Evolutionary conservation across 2,329 filamentous ascomycete species (phyloP), one percentile per base, ranked within the genome.

Genomic region (Penicillium brevicompactum): DNA sequence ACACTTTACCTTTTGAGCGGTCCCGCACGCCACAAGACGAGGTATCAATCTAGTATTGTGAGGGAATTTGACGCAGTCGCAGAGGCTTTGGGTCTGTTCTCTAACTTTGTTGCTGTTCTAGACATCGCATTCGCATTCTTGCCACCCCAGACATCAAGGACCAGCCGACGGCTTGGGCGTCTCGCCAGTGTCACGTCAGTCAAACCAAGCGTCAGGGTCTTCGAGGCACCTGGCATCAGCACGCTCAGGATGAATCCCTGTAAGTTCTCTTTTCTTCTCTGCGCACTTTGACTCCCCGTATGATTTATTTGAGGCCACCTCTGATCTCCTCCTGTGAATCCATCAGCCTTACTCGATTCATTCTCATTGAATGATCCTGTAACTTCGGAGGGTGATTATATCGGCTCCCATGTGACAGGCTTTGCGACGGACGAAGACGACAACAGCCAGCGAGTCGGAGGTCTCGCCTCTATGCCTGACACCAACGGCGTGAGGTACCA

Each of bases 401-500:
- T 72, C 55, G 67, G 63, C 49, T 60, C 67, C 31, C 73, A 74
- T 60, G 57, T 70, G 58, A 65, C 70, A 51, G 65, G 67, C 34
- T 74, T 72, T 59, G 54, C 70, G 58, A 54, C 70, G 57, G 73
- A 74, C 41, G 71, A 72, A 63, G 76, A 80, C 64, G 80, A 82
- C 65, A 75, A 75, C 60, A 73, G 76, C 68, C 78, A 80, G 65
- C 80, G 80, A 73, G 79, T 82, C 70, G 76, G 75, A 65, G 67
- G 72, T 56, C 72, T 82, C 65, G 73, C 74, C 65, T 71, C 76
- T 55, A 77, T 80, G 66, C 69, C 76, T 66, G 69, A 75, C 63
- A 74, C 71, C 67, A 80, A 78, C 71, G 75, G 76, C 69, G 68
- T 78, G 74, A 77, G 80, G 74, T 83, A 80, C 76, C 75, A 76